phyloP scores from a whole-genome alignment of 2,329 filamentous ascomycete species.

The Epichloe festucae region DNA sequence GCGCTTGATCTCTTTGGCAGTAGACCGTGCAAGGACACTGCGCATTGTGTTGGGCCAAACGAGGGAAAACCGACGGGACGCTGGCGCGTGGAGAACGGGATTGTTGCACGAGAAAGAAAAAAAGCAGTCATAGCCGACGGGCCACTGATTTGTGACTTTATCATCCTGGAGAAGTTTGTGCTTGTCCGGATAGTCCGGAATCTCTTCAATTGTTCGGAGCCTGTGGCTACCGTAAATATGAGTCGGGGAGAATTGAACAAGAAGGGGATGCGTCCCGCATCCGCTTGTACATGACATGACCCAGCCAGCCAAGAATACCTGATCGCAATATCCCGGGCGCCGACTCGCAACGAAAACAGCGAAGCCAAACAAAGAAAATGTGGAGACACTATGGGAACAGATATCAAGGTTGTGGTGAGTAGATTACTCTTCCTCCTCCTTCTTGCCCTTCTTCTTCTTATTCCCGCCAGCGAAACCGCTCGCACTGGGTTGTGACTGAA shows the following conservation, averaged over 20 bases:
- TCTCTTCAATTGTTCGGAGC: neutral
- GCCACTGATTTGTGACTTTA: too few relatives aligned
- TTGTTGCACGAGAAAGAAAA: too few relatives aligned
- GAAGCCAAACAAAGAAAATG: conserved; percentile 23
- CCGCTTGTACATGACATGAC: conserved; percentile 14
- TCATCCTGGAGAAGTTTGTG: too few relatives aligned
- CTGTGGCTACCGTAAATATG: neutral
- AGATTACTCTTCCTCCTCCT: conserved; percentile 37
- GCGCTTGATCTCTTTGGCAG: too few relatives aligned
- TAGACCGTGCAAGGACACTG: too few relatives aligned
- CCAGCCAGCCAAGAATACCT: conserved; percentile 24
- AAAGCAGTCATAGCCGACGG: too few relatives aligned
- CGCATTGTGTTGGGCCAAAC: too few relatives aligned
- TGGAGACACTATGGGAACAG: conserved; percentile 28
- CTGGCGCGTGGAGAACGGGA: too few relatives aligned
- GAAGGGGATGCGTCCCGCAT: conserved; percentile 15
- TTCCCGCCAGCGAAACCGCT: conserved; percentile 31
- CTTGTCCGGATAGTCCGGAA: neutral
- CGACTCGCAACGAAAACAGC: conserved; percentile 26
- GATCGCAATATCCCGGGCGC: conserved; percentile 30
- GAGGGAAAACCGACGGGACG: too few relatives aligned
- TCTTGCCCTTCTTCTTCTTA: conserved; percentile 62
- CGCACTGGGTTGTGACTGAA: conserved; percentile 54
- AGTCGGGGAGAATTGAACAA: conserved; percentile 8
- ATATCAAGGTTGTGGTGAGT: conserved; percentile 16